Base-by-base conservation (phyloP, 352 stramenopile species). In the Phytophthora sp. region DNA sequence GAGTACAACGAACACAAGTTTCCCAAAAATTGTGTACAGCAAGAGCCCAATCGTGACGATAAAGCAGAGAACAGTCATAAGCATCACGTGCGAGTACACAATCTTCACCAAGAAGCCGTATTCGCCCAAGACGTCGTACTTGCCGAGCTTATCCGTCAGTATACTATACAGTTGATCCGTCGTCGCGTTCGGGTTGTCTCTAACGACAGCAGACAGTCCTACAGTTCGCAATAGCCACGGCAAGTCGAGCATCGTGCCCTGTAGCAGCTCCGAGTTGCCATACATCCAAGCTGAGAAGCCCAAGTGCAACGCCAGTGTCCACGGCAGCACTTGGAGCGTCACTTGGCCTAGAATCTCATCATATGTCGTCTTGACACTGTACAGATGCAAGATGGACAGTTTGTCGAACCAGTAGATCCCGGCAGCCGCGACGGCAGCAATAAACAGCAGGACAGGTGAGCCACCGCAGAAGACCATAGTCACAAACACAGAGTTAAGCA, bases 401-500 rank as follows among this genome's bases (percentile, higher is more conserved):
- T 89, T 89, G 56, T 89, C 77, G 24, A 86, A 66, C 73, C 71
- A 81, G 53, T 77, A 86, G 15, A 76, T 76, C 11, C 63, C 68
- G 0, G 46, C 41, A 21, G 57, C 68, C 1, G 77, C 66, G 7
- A 85, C 39, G 0, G 74, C 57, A 2, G 63, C 80, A 36, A 84
- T 77, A 31, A 79, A 80, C 7, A 89, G 73, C 57, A 89, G 50
- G 1, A 86, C 35, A 0, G 80, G 80, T 2, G 73, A 71, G 18
- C 77, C 76, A n/a, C 77, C 80, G 18, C 72, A 80, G 51, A 87
- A 89, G 7, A 77, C 69, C 69, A 86, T 76, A 2, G 80, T 85
- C 21, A 89, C 80, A 45, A 86, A 89, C 7, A 89, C 49, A 0
- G 76, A 85, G 61, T 89, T 89, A 24, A 88, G 69, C 20, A 89